Percentiles rank a stretch among this genome's conserved stretches.
These are phyloP conservation scores for Cryomyces minteri DNA, from an alignment of 495 filamentous ascomycete genomes.

Conservation along the genomic window DNA sequence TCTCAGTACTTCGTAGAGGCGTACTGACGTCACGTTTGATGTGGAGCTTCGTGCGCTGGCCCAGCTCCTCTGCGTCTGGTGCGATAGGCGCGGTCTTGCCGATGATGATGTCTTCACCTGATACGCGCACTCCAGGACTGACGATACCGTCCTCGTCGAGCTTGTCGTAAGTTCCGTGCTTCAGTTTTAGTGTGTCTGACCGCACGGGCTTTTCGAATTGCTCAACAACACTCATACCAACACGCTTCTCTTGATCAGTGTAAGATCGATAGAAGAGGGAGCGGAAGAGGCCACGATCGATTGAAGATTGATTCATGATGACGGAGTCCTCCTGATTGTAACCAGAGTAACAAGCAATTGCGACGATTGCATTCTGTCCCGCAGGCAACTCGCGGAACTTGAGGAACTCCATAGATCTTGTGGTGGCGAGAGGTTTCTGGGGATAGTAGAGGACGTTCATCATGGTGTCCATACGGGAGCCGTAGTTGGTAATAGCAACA, in stretches of 20 bases:
- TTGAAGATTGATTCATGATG: conserved; percentile 98
- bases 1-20: conserved; percentile 85
- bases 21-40: conserved; percentile 90
- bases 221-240: conserved; percentile 85
- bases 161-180: conserved; percentile 33
- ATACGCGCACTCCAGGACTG: conserved; percentile 79
- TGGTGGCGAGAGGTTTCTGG: conserved; percentile 91
- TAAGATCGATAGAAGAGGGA: conserved; percentile 96
- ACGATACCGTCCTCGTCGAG: conserved; percentile 90
- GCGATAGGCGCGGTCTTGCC: conserved; percentile 93
- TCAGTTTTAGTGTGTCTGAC: conserved; percentile 23
- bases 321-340: conserved; percentile 99
- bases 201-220: conserved; percentile 64
- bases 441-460: conserved; percentile 97
- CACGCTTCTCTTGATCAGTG: conserved; percentile 83
- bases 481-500: conserved; percentile 91
- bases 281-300: conserved; percentile 91
- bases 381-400: conserved; percentile 95
- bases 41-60: conserved; percentile 74
- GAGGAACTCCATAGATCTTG: conserved; percentile 93
- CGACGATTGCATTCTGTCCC: conserved; percentile 96
- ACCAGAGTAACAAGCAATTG: conserved; percentile 92
- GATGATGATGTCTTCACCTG: conserved; percentile 97
- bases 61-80: conserved; percentile 82
- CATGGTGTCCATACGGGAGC: conserved; percentile 97